Base-by-base conservation (phyloP, 371 early-diverging fungal species). In the Nematocida displodere region DNA sequence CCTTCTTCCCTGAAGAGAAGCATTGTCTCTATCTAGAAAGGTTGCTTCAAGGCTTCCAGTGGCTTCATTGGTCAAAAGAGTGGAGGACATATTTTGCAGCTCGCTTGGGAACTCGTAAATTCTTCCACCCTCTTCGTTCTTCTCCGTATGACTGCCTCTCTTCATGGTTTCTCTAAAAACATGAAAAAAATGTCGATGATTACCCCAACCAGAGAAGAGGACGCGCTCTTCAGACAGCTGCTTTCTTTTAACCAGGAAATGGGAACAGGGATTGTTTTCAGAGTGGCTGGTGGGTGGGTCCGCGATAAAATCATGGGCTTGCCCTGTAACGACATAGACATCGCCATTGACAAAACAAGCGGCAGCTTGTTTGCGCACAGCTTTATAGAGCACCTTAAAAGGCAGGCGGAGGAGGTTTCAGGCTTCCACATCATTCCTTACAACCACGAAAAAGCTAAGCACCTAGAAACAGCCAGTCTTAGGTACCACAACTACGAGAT, bases 391-490 rank as follows among this genome's bases (percentile, higher is more conserved):
- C 87, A 87, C 4, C 24, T 50, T 53, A 89, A 89, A 67, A 94
- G 95, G 75, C 87, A 88, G 58, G 85, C 87, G 64, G 26, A 49
- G 31, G 34, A 42, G 11, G 56, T 67, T 28, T 42, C 15, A 1
- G 68, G 68, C 46, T 67, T 46, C 59, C 24, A 54, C 2, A 59
- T 58, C 24, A 40, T 67, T 11, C 36, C 66, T 8, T 37, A n/a
- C 15, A 97, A 97, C 82, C 97, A 96, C 2, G 94, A 92, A 53
- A 90, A 92, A 81, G 91, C 92, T 26, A 97, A 97, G 84, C 97
- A 97, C 84, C 85, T 99, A 42, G 97, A 99, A 85, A 97, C 99
- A 0, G 94, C 94, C 1, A 92, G 92, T 3, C 87, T 90, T 37
- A 87, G 86, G 28, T 82, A 96, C 1, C 86, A 89, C 76, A 92